Evolutionary conservation across 805 yeast genomes (phyloP).

Genomic region (Candida parachauliodes): DNA sequence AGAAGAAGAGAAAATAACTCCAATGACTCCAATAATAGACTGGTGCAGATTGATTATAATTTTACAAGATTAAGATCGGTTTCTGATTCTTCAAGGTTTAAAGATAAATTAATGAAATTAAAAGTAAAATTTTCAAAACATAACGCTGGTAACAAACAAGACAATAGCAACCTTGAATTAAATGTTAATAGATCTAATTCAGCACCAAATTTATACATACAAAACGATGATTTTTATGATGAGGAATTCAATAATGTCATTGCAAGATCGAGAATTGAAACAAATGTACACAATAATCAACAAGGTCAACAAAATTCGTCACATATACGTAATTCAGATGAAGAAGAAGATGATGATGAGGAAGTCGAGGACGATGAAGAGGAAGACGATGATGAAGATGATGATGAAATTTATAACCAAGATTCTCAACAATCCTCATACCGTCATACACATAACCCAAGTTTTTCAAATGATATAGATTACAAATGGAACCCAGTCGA

Average conservation of each 20-base stretch:
- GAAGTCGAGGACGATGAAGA: constrained; percentile 16
- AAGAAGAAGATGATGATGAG: constrained; percentile 18
- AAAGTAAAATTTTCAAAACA: constrained; percentile 16
- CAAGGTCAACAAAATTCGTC: constrained; percentile 26
- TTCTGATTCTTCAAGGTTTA: constrained; percentile 21
- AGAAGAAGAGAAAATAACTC: constrained; percentile 36
- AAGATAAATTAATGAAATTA: constrained; percentile 20
- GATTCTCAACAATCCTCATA: not conserved
- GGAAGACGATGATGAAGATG: constrained; percentile 13
- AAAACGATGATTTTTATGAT: not conserved
- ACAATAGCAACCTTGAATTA: not conserved
- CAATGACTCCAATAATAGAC: not conserved
- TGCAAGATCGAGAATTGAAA: not conserved
- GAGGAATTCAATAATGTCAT: constrained; percentile 11
- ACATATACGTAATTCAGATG: constrained; percentile 28
- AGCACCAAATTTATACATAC: constrained; percentile 7
- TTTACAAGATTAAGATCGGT: constrained; percentile 14
- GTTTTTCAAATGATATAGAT: constrained; percentile 10
- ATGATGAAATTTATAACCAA: constrained; percentile 1
- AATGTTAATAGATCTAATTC: constrained; percentile 9
- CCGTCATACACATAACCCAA: not conserved
- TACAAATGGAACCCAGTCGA: constrained; percentile 48
- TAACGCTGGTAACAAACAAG: not conserved
- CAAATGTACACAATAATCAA: constrained; percentile 12
- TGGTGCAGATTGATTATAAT: not conserved